These are phyloP conservation scores for Phoma sp. DNA, from an alignment of 2,329 filamentous ascomycete species.

Conservation along the genomic window DNA sequence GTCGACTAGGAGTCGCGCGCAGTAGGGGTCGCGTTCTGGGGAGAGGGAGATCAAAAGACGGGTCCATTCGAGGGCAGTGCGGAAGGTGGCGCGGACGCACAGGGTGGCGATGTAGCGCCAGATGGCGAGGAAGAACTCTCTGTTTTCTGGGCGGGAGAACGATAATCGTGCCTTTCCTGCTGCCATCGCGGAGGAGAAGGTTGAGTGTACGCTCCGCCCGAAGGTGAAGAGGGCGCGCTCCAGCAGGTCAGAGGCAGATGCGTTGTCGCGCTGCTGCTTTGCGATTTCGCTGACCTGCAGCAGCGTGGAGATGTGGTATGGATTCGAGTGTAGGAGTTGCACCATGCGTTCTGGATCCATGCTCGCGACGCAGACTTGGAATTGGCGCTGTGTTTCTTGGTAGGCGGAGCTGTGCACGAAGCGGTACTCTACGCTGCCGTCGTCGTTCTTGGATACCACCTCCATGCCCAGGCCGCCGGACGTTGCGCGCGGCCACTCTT, in stretches of 20 bases:
- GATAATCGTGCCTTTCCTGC: conserved; percentile 81
- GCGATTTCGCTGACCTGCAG: conserved; percentile 92
- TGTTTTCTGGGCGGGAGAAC: conserved; percentile 83
- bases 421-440: conserved; percentile 74
- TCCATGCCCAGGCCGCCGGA: conserved; percentile 87
- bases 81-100: conserved; percentile 88
- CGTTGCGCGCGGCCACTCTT: conserved; percentile 82
- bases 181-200: conserved; percentile 78
- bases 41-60: conserved; percentile 82
- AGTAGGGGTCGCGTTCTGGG: conserved; percentile 79
- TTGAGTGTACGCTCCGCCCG: conserved; percentile 84
- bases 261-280: conserved; percentile 87
- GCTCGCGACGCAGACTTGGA: conserved; percentile 78
- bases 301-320: conserved; percentile 93
- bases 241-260: conserved; percentile 83
- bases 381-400: conserved; percentile 75
- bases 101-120: conserved; percentile 89
- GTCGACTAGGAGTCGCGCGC: conserved; percentile 80
- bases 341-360: conserved; percentile 88
- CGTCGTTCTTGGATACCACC: conserved; percentile 61
- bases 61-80: conserved; percentile 92
- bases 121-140: conserved; percentile 89
- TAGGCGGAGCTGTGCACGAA: conserved; percentile 80
- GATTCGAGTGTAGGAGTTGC: conserved; percentile 73
- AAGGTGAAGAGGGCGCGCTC: conserved; percentile 93